Conservation (phyloP, 2,329 filamentous ascomycete genomes). For the Chaetoscypha palmicola region DNA sequence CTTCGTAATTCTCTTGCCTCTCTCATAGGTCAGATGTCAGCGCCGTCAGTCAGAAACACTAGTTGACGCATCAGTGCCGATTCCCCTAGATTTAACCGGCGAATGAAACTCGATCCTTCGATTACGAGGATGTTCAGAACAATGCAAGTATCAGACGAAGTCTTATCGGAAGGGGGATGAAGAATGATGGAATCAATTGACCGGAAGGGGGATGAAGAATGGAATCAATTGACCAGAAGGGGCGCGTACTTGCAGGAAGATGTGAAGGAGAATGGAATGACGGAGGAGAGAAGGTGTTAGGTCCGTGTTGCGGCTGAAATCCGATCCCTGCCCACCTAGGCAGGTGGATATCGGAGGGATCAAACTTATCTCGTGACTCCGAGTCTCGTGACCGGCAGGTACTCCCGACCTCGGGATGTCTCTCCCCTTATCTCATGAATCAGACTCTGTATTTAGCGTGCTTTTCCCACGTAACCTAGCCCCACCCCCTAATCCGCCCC, state of each 20-base stretch:
- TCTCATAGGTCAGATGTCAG: slow-evolving; percentile 1
- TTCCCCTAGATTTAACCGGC: not conserved
- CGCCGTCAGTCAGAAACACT: not conserved
- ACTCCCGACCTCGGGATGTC: too few relatives aligned
- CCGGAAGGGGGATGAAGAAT: not conserved
- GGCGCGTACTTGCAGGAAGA: too few relatives aligned
- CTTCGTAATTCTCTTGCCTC: not conserved
- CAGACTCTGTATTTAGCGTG: too few relatives aligned
- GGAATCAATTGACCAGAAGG: not conserved
- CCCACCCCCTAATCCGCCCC: too few relatives aligned
- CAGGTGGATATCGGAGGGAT: too few relatives aligned
- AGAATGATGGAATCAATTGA: not conserved
- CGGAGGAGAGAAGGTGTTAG: not conserved
- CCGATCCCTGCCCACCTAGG: too few relatives aligned
- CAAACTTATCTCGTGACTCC: too few relatives aligned
- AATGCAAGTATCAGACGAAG: slow-evolving; percentile 1
- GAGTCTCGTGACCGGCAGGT: too few relatives aligned
- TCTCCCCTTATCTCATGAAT: too few relatives aligned
- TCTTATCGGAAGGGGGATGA: not conserved
- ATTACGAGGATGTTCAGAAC: not conserved
- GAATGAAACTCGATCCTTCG: slow-evolving; percentile 4
- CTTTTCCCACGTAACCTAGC: too few relatives aligned
- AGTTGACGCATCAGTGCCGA: not conserved
- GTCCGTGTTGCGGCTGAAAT: too few relatives aligned
- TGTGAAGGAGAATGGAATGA: too few relatives aligned